Percentiles rank a stretch among this genome's conserved stretches.
phyloP scores from a whole-genome alignment of 2,329 filamentous ascomycete species.

The Cladosporium oxysporum region DNA sequence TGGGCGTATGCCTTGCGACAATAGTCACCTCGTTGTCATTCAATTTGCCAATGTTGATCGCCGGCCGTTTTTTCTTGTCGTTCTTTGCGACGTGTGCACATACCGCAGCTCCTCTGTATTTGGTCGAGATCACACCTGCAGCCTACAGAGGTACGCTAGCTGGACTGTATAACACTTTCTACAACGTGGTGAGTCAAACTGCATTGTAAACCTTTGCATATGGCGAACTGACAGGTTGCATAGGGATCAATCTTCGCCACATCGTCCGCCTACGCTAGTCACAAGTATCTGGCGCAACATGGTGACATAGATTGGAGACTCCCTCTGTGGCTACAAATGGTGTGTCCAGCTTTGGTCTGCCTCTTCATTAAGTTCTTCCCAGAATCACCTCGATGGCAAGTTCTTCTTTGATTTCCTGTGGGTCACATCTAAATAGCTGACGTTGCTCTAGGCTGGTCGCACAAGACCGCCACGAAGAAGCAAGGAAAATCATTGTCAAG shows the following conservation, averaged over 20 bases:
- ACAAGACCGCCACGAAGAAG: background rate
- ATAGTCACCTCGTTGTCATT: conserved; percentile 31
- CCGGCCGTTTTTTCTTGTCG: conserved; percentile 27
- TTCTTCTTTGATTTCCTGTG: background rate
- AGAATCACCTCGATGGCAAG: background rate
- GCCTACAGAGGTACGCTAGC: conserved; percentile 32
- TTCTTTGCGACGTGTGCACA: background rate
- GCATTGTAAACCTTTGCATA: background rate
- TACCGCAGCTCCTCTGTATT: background rate
- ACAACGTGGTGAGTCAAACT: conserved; percentile 10
- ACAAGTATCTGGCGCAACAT: background rate
- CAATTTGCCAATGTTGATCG: conserved; percentile 31
- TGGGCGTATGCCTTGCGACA: conserved; percentile 28
- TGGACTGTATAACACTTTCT: conserved; percentile 37
- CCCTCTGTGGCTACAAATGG: background rate
- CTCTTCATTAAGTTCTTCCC: background rate
- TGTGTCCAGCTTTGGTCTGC: background rate
- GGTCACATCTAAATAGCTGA: background rate
- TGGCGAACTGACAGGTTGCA: background rate
- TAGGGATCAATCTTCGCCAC: background rate
- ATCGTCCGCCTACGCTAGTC: background rate
- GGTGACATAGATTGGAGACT: background rate
- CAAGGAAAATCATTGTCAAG: background rate
- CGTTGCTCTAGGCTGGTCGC: background rate
- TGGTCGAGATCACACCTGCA: background rate